Evolutionary conservation across 208 protist genomes (phyloP).

Genomic region (Wallacemonas sp.): DNA sequence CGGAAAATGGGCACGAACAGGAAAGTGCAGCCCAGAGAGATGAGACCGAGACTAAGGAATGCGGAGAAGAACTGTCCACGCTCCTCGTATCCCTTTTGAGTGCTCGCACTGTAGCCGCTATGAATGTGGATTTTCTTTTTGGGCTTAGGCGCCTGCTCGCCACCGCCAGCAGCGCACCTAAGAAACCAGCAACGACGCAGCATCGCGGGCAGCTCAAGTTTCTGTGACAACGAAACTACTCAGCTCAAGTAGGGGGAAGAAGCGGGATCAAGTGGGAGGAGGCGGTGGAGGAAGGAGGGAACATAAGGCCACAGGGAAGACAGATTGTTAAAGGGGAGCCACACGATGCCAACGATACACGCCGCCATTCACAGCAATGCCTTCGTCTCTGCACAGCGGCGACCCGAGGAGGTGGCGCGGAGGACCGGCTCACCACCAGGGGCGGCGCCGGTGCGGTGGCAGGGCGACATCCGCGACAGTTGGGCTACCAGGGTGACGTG

Average conservation of each 20-base stretch:
- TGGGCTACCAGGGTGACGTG: no score
- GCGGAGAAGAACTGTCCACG: conserved; percentile 84
- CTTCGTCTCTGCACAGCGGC: no score
- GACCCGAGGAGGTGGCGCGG: no score
- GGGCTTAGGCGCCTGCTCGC: background rate
- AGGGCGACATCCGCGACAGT: no score
- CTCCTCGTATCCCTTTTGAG: conserved; percentile 64
- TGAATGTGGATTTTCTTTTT: conserved; percentile 53
- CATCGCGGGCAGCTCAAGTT: conserved; percentile 28
- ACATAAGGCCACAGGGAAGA: no score
- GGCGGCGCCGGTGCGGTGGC: no score
- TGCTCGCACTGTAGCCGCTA: conserved; percentile 54
- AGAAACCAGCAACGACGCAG: conserved; percentile 32
- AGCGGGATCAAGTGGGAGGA: no score
- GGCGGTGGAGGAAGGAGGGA: no score
- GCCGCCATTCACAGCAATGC: no score
- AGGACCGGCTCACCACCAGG: no score
- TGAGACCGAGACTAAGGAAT: conserved; percentile 70
- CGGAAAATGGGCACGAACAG: conserved; percentile 89
- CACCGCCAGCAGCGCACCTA: conserved; percentile 20
- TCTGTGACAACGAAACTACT: background rate
- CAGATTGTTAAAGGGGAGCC: no score
- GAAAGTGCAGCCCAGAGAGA: conserved; percentile 85
- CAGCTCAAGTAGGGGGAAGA: background rate
- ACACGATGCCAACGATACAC: no score